Base-by-base conservation (phyloP, 2,329 filamentous ascomycete species). In the Trichoderma sp. region DNA sequence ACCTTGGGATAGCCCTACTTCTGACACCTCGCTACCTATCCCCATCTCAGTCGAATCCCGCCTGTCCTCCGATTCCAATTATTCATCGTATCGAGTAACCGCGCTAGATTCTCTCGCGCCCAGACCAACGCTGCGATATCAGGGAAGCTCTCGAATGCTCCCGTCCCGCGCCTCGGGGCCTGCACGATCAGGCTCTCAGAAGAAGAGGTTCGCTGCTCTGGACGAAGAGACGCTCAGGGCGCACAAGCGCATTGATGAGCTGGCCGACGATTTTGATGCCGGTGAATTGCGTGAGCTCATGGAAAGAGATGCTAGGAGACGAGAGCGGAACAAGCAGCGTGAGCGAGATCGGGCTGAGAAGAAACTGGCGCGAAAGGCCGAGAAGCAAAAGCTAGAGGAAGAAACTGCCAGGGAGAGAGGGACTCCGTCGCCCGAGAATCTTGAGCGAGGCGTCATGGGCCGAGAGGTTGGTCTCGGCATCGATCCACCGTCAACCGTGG, bases 211-310 rank as follows among this genome's bases (percentile, higher is more conserved):
- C 69, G 76, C 84, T 71, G 78, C 84, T n/a, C 87, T 89, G 17
- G 83, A 86, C 0, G 87, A 92, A 69, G 89, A 87, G 42, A 84
- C 81, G 0, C 74, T 89, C 32, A 88, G 84, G 71, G 85, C 85
- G 3, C 86, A 87, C 72, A 88, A 90, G 79, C 80, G 87, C 74
- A 79, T 91, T 76, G 80, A 92, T 80, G 80, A 91, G 78, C 80
- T 98, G 53, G 95, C 93, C 25, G 92, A 98, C 75, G 90, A 92
- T 68, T 84, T 99, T 65, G 92, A 93, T 78, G 91, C 95, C 4
- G 88, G 90, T 63, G 94, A 93, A 72, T 78, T 99, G 45, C 87
- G 94, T 68, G 92, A 97, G 76, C 83, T 98, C 34, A 90, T 99
- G 87, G 95, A 99, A 73, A 85, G 95, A 69, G 95, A 99, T 75